Percentiles rank a stretch among this genome's conserved stretches.
phyloP scores from a whole-genome alignment of 2,329 filamentous ascomycete species.

The Aspergillus texensis region DNA sequence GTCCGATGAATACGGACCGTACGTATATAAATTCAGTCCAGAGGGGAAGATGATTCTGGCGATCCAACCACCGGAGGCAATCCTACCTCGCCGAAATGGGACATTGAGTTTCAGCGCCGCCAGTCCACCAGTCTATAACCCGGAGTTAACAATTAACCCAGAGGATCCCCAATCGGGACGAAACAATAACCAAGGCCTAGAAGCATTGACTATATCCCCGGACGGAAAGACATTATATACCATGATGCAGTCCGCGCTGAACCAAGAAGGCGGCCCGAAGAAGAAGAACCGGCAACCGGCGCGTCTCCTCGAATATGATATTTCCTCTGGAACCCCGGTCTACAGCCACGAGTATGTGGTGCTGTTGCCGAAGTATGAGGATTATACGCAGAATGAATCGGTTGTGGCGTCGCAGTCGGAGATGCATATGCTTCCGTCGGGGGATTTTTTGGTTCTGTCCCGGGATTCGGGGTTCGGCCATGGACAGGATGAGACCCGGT shows the following conservation, averaged over 20 bases:
- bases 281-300: slow-evolving; percentile 59
- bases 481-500: slow-evolving; percentile 55
- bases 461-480: slow-evolving; percentile 65
- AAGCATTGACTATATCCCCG: slow-evolving; percentile 65
- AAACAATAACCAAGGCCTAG: slow-evolving; percentile 75
- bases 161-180: slow-evolving; percentile 63
- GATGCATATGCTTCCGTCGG: slow-evolving; percentile 64
- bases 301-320: slow-evolving; percentile 66
- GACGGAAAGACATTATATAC: slow-evolving; percentile 67
- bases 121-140: slow-evolving; percentile 64
- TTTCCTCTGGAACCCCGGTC: slow-evolving; percentile 49
- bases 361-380: slow-evolving; percentile 61
- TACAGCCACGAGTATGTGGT: slow-evolving; percentile 68
- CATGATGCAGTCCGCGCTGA: slow-evolving; percentile 66
- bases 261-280: slow-evolving; percentile 63
- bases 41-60: slow-evolving; percentile 63
- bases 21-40: slow-evolving; percentile 66
- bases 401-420: slow-evolving; percentile 69
- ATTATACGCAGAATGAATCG: slow-evolving; percentile 53
- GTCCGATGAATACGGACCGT: slow-evolving; percentile 71
- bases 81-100: slow-evolving; percentile 66
- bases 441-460: slow-evolving; percentile 68
- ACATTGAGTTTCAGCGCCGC: slow-evolving; percentile 65
- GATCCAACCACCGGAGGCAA: slow-evolving; percentile 65
- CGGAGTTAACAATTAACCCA: slow-evolving; percentile 53